Evolutionary conservation across 768 basidiomycete genomes (phyloP), one percentile per base, ranked within the genome.

Genomic region (Leccinum broughii): DNA sequence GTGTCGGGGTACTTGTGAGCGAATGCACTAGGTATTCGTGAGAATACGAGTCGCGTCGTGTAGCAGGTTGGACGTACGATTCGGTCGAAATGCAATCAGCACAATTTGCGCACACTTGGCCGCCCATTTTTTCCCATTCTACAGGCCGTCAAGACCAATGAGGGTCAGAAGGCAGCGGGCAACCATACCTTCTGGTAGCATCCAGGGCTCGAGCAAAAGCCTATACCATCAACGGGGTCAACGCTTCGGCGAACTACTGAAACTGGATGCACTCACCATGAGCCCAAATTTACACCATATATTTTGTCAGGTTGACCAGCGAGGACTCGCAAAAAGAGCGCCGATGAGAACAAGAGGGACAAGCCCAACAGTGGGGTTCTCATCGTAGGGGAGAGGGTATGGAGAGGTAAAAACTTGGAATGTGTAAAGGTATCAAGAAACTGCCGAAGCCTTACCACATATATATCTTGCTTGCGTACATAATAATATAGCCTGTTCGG

Each of bases 151-250:
- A 54, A 52, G 54, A 57, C 0, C 39, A 41, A 46, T 1, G 4
- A n/a, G 51, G 1, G 11, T 4, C 20, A 20, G 13, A 44, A 4
- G 6, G 6, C 28, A 37, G 39, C 10, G 22, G 6, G 6, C 0
- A 17, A 1, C 11, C 56, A 10, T 61, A 86, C 86, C 87, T 71
- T 79, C 75, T 9, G 89, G 89, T 46, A 90, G 77, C 90, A 92
- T 92, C 90, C 90, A 92, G n/a, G 89, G 66, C 66, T 92, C 90
- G 6, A 90, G 71, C 0, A 92, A 72, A 54, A 92, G 79, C 90
- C 90, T 91, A 57, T n/a, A 54, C 7, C 62, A 46, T 52, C 52
- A 22, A 52, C 48, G 26, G 52, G 41, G 62, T 62, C 52, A 39
- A 62, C 35, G 34, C 37, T 14, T 14, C 34, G 11, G 24, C 26